Base-by-base conservation (phyloP, 805 yeast species). In the Lachancea kluyveri region DNA sequence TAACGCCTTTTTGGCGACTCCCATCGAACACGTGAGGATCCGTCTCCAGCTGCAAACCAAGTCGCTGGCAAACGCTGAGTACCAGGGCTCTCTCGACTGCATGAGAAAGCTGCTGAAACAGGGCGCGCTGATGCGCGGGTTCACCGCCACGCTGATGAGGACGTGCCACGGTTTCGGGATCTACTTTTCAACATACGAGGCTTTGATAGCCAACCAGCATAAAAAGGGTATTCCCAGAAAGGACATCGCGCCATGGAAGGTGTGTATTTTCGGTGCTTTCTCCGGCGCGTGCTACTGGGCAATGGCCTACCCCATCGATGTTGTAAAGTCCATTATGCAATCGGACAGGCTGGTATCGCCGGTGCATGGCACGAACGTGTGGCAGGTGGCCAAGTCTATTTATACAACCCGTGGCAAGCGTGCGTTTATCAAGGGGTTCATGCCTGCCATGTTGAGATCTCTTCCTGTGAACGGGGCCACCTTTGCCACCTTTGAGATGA, bases 391-490 rank as follows among this genome's bases (percentile, higher is more conserved):
- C 12, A 66, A 54, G 35, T 67, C 68, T 36, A 68, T 84, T 14
- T 68, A 54, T 50, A 58, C 54, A 29, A 64, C 67, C 9, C 65
- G 67, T 33, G 96, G 96, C 18, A 36, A 76, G 15, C 67, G 67
- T 41, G 95, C 94, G 0, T 81, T 90, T 51, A 84, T 84, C 62
- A 79, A 79, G 60, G 98, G 98, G 2, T 88, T 92, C 54, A 60
- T 77, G 12, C 96, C 97, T 23, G 88, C 96, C 0, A 74, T 90
- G 40, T 64, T 92, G 43, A 79, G 98, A 62, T 97, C 98, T 31
- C 95, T 95, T 3, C 98, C 98, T 1, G 98, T 94, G 4, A 92
- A 92, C 55, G 98, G 95, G 24, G 95, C 94, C 17, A 92, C 98
- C 0, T 90, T 90, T 62, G 79, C 85, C 26, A 87, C 94, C 3